Percentiles rank a stretch among this genome's conserved stretches.
phyloP scores from a whole-genome alignment of 352 stramenopile species.

The Pythium volutum region DNA sequence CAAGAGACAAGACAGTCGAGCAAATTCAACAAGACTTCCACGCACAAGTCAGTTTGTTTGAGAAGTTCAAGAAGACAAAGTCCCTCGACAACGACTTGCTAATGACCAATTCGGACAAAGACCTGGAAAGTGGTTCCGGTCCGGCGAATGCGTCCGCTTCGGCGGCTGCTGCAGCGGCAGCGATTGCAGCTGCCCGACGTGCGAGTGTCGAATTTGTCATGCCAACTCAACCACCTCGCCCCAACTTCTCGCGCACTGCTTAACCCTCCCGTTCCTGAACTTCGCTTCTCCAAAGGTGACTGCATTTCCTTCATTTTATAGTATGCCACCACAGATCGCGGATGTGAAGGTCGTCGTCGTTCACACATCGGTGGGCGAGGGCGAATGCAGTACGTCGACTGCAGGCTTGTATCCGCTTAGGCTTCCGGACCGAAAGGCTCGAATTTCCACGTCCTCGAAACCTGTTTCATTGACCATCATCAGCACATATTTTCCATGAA shows the following conservation, averaged over 20 bases:
- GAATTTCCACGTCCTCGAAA: slow-evolving; percentile 50
- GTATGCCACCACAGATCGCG: not conserved
- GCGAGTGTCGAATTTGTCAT: slow-evolving; percentile 23
- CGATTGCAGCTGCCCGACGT: slow-evolving; percentile 4
- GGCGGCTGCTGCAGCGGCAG: not conserved
- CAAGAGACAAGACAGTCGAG: slow-evolving; percentile 34
- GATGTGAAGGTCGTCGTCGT: not conserved
- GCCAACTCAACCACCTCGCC: slow-evolving; percentile 13
- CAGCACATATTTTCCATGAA: not conserved
- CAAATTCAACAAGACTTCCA: slow-evolving; percentile 42
- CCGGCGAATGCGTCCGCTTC: not conserved
- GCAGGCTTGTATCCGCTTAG: slow-evolving; percentile 57
- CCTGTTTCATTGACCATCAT: slow-evolving; percentile 25
- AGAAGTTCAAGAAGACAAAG: slow-evolving; percentile 34
- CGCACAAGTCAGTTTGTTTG: slow-evolving; percentile 24
- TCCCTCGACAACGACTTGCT: slow-evolving; percentile 22
- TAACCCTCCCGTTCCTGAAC: too few relatives aligned
- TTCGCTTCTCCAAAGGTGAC: not conserved
- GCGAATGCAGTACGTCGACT: slow-evolving; percentile 16
- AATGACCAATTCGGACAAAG: slow-evolving; percentile 1
- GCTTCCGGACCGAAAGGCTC: slow-evolving; percentile 56
- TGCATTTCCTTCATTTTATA: not conserved
- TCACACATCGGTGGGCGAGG: not conserved
- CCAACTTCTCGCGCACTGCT: slow-evolving; percentile 23
- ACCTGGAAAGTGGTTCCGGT: not conserved